Evolutionary conservation across 257 asterid species (phyloP).

Genomic region (Ajuga chamaepitys): DNA sequence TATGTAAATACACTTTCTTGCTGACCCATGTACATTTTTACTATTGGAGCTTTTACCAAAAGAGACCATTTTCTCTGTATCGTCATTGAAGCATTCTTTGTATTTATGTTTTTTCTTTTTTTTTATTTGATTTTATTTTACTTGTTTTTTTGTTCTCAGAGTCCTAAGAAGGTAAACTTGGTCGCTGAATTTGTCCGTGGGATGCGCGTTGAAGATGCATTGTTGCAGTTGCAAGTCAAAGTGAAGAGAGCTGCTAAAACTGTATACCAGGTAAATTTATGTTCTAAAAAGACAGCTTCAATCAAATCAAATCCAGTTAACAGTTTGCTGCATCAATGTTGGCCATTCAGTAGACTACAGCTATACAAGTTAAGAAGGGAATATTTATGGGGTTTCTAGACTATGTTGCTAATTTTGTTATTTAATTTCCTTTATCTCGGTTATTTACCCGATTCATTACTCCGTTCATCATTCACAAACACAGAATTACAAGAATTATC

Average conservation of each 20-base stretch:
- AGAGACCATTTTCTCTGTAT: too few relatives aligned
- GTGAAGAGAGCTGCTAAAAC: slow-evolving; percentile 94
- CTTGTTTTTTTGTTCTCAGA: slow-evolving; percentile 50
- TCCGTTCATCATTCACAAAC: neutral
- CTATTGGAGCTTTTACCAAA: neutral
- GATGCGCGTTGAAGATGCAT: slow-evolving; percentile 96
- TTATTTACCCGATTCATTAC: neutral
- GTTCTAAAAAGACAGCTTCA: neutral
- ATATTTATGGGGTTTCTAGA: neutral
- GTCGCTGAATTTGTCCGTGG: slow-evolving; percentile 95
- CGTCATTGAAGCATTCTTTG: too few relatives aligned
- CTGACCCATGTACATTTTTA: neutral
- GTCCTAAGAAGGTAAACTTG: slow-evolving; percentile 91
- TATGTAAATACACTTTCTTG: neutral
- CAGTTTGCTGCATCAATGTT: neutral
- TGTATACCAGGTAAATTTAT: slow-evolving; percentile 68
- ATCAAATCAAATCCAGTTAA: neutral
- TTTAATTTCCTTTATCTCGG: neutral
- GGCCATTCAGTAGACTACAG: neutral
- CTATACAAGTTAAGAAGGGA: neutral
- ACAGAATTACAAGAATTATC: neutral
- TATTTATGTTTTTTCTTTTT: neutral
- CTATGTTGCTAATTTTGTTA: neutral
- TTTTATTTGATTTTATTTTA: neutral
- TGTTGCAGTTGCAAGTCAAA: slow-evolving; percentile 87